phyloP scores from a whole-genome alignment of 2,329 filamentous ascomycete species.

The Aspergillus amoenus region DNA sequence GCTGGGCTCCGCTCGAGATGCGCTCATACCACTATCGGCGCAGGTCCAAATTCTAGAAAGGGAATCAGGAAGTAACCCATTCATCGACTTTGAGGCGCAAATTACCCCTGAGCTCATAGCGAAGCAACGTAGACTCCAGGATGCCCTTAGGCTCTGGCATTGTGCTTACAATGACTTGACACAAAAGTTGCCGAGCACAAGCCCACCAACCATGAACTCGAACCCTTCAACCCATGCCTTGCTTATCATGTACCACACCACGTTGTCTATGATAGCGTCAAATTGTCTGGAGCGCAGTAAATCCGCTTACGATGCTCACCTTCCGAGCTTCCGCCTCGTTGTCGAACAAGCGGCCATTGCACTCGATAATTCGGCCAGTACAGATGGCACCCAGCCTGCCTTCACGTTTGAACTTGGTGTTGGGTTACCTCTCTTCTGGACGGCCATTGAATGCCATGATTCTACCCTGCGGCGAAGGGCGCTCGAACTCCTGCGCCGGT shows the following conservation, averaged over 20 bases:
- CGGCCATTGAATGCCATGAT: conserved; percentile 9
- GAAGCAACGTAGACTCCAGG: background rate
- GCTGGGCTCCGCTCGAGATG: conserved; percentile 15
- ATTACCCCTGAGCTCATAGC: background rate
- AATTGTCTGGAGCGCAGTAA: background rate
- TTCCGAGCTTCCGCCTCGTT: conserved; percentile 2
- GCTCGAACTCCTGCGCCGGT: background rate
- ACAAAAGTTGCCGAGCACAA: background rate
- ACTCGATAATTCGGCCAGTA: background rate
- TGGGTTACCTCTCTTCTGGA: conserved; percentile 6
- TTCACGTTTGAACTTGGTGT: conserved; percentile 13
- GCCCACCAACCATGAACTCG: too few species aligned
- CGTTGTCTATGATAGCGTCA: background rate
- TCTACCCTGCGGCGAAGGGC: conserved; percentile 3
- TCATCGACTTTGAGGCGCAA: background rate
- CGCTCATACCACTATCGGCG: background rate
- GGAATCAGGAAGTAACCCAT: background rate
- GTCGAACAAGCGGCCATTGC: conserved; percentile 5
- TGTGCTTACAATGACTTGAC: background rate
- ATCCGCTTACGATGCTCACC: background rate
- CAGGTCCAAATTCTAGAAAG: conserved; percentile 7
- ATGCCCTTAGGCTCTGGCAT: conserved; percentile 2
- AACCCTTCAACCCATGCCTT: background rate
- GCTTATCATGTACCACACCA: conserved; percentile 6
- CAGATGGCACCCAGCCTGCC: conserved; percentile 10